phyloP scores from a whole-genome alignment of 345 rosid species.

The Hibiscus tridactylites region DNA sequence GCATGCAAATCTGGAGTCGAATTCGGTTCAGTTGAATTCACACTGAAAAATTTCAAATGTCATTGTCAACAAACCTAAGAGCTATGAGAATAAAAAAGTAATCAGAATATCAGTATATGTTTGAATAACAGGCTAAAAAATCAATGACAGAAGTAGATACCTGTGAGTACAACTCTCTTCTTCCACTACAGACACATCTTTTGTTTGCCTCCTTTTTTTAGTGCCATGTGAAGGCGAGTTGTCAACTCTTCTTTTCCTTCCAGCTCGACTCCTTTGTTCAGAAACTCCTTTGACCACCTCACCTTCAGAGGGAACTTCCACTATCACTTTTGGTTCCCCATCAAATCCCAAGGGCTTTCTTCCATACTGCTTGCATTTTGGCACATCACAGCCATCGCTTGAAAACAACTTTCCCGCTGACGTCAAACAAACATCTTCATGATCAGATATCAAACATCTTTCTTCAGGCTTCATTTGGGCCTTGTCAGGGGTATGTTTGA shows the following conservation, averaged over 20 bases:
- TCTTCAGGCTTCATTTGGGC: slow-evolving; percentile 20
- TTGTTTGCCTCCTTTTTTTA: slow-evolving; percentile 49
- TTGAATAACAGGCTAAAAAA: not conserved
- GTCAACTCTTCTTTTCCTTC: slow-evolving; percentile 49
- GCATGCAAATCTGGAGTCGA: slow-evolving; percentile 30
- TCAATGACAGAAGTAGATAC: slow-evolving; percentile 26
- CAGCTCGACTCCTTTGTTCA: slow-evolving; percentile 33
- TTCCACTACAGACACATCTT: slow-evolving; percentile 21
- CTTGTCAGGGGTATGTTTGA: slow-evolving; percentile 53
- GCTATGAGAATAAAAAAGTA: not conserved
- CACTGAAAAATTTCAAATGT: slow-evolving; percentile 21
- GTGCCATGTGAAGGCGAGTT: slow-evolving; percentile 24
- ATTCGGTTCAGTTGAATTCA: slow-evolving; percentile 24
- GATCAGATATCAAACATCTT: slow-evolving; percentile 20
- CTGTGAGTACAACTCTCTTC: slow-evolving; percentile 26
- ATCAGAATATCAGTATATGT: not conserved
- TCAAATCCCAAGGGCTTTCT: slow-evolving; percentile 13
- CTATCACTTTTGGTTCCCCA: slow-evolving; percentile 43
- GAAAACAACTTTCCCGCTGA: slow-evolving; percentile 19
- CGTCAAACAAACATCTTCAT: slow-evolving; percentile 19
- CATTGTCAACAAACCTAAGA: not conserved
- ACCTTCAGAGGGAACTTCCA: slow-evolving; percentile 34
- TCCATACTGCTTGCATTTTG: slow-evolving; percentile 9
- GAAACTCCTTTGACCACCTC: slow-evolving; percentile 21
- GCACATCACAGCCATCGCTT: slow-evolving; percentile 10